A percentile compares a stretch with the other conserved stretches of the same genome.
Evolutionary conservation across 306 rosid genomes (phyloP).

Genomic region (Cucurbita ficifolia): DNA sequence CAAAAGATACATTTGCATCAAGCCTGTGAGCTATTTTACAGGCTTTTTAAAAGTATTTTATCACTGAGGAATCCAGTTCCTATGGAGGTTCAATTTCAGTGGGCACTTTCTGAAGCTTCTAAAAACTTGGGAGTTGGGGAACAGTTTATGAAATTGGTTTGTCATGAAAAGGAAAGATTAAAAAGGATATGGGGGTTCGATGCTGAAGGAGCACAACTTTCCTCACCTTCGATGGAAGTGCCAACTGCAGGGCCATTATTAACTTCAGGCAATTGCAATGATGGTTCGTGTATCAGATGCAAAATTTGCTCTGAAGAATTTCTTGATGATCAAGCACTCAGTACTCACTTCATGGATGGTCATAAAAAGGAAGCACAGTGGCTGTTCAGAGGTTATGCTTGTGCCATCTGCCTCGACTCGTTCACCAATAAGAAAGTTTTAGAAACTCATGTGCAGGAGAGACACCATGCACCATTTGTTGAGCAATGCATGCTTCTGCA

Average conservation of each 20-base stretch:
- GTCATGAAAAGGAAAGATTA: constrained; percentile 63
- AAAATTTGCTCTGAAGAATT: constrained; percentile 64
- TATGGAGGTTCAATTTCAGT: constrained; percentile 87
- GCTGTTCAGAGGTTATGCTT: constrained; percentile 92
- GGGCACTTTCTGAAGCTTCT: constrained; percentile 95
- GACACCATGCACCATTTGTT: constrained; percentile 83
- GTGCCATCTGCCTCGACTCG: constrained; percentile 94
- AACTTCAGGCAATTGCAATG: constrained; percentile 23
- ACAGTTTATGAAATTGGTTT: constrained; percentile 55
- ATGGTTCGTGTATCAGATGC: constrained; percentile 49
- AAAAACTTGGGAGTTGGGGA: constrained; percentile 48
- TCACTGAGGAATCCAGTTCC: constrained; percentile 87
- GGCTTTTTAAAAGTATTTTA: constrained; percentile 80
- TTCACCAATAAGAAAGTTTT: constrained; percentile 75
- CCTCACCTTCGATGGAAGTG: constrained; percentile 33
- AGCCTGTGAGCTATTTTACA: constrained; percentile 92
- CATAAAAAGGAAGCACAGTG: constrained; percentile 99
- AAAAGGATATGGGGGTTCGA: constrained; percentile 59
- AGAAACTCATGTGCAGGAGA: constrained; percentile 95
- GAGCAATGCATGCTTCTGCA: constrained; percentile 97
- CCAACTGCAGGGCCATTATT: constrained; percentile 35
- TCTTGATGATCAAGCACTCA: constrained; percentile 62
- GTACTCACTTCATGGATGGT: constrained; percentile 83
- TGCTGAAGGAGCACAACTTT: constrained; percentile 29
- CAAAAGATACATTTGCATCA: constrained; percentile 59